Percentiles rank a stretch among this genome's conserved stretches.
phyloP scores from a whole-genome alignment of 805 yeast species.

The Kuraishia cidri region DNA sequence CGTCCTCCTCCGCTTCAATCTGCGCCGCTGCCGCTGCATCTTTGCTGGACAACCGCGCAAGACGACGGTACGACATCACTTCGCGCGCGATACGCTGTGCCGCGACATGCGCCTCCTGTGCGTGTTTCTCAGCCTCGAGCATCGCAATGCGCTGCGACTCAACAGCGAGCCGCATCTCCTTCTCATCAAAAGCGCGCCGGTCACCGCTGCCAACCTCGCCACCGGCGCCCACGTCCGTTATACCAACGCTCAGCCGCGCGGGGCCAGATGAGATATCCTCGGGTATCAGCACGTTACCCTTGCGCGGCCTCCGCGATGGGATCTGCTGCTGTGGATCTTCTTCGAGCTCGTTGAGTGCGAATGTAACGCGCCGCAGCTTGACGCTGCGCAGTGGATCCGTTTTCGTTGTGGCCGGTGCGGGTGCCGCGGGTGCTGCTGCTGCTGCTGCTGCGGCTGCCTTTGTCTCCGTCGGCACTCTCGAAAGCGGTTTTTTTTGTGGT shows the following conservation, averaged over 20 bases:
- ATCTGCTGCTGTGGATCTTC: constrained; percentile 56
- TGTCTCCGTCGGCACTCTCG: background rate
- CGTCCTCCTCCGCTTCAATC: constrained; percentile 2
- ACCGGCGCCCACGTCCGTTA: constrained; percentile 36
- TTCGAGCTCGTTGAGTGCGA: constrained; percentile 37
- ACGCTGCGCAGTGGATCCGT: constrained; percentile 15
- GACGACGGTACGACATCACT: constrained; percentile 37
- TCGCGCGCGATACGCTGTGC: constrained; percentile 66
- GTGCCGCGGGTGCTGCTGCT: constrained; percentile 3
- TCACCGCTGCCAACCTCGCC: constrained; percentile 13
- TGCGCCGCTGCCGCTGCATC: constrained; percentile 4
- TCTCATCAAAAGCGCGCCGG: constrained; percentile 25
- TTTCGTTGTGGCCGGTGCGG: constrained; percentile 4
- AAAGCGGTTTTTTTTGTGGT: background rate
- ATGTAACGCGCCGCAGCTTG: constrained; percentile 35
- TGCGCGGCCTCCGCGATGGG: constrained; percentile 45
- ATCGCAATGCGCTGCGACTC: constrained; percentile 47
- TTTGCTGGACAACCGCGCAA: constrained; percentile 12
- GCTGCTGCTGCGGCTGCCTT: constrained; percentile 3
- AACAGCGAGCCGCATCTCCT: constrained; percentile 45
- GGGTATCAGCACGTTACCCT: constrained; percentile 50
- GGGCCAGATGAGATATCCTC: constrained; percentile 60
- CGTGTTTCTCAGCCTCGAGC: constrained; percentile 61
- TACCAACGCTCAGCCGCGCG: constrained; percentile 59
- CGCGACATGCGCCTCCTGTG: constrained; percentile 65